Evolutionary conservation across 495 filamentous ascomycete genomes (phyloP), one percentile per base, ranked within the genome.

Genomic region (Glutinoglossum americanum): DNA sequence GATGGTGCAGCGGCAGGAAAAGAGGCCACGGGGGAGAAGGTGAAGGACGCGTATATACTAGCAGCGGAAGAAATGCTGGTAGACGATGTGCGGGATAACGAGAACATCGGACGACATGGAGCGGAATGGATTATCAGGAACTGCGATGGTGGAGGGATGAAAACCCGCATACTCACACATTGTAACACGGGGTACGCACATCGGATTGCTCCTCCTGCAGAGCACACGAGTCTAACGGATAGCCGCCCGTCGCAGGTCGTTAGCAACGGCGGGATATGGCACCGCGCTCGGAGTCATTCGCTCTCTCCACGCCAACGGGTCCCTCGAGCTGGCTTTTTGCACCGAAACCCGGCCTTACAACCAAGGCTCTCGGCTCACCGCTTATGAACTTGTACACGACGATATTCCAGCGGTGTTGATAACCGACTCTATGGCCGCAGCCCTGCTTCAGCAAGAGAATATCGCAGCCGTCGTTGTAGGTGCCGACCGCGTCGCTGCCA

Each of bases 311-410:
- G 66, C 78, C 3, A 74, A 72, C 47, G 71, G 73, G 15, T 69
- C 73, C 3, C 74, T 98, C 41, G 71, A 79, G 55, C 89, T 84
- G 60, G 89, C 85, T 49, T 97, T 84, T 73, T 98, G 89, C 73
- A 94, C 92, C 61, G 92, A 98, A 70, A 98, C 92, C 8, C 79
- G 92, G 26, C 92, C 92, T 0, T 98, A 98, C 70, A 98, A 98
- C 71, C 92, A 98, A 74, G 92, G 92, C 47, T 90, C 89, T 48
- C 81, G 93, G 25, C 72, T 98, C 48, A 98, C 92, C 13, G 90
- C 93, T 8, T 98, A 89, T 70, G 92, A 98, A 71, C 78, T 98
- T 48, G 81, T 94, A 28, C 87, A 90, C 66, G 92, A 98, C 66
- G 72, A 80, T 17, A 93, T 98, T 58, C 92, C 92, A n/a, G 79